phyloP scores from a whole-genome alignment of 2,329 filamentous ascomycete species.

The Fusarium ramigenum region DNA sequence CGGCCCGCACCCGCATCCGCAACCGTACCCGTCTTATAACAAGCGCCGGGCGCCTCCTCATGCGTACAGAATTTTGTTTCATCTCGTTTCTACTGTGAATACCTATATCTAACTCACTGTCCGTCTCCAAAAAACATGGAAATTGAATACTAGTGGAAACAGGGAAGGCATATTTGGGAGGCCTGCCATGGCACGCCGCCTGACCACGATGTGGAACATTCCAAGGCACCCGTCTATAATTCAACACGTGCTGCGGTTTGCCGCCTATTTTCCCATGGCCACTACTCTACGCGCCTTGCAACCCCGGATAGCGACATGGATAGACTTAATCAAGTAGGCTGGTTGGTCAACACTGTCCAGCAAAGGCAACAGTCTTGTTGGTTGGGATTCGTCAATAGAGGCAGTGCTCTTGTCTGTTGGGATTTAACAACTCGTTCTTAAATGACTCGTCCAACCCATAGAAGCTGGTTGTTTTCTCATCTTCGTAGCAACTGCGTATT shows the following conservation, averaged over 20 bases:
- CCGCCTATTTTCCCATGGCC: slow-evolving; percentile 7
- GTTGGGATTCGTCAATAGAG: neutral
- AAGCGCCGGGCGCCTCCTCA: neutral
- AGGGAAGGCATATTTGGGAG: neutral
- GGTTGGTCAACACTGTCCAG: neutral
- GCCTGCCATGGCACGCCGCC: neutral
- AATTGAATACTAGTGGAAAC: neutral
- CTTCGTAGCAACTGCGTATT: neutral
- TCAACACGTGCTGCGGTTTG: slow-evolving; percentile 8
- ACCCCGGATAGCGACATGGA: neutral
- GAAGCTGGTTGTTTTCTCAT: neutral
- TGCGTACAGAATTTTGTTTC: no score
- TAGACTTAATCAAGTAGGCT: neutral
- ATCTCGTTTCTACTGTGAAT: neutral
- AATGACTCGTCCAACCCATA: neutral
- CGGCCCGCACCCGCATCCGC: slow-evolving; percentile 31
- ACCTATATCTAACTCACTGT: neutral
- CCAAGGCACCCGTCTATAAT: neutral
- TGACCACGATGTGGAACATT: neutral
- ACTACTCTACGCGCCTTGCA: slow-evolving; percentile 16
- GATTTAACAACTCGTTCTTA: neutral
- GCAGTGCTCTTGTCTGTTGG: slow-evolving; percentile 13
- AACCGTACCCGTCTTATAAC: neutral
- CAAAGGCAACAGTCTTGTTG: neutral
- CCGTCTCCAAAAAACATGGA: neutral